These are phyloP conservation scores for Candida manassasensis DNA, from an alignment of 805 yeast species.

Conservation along the genomic window DNA sequence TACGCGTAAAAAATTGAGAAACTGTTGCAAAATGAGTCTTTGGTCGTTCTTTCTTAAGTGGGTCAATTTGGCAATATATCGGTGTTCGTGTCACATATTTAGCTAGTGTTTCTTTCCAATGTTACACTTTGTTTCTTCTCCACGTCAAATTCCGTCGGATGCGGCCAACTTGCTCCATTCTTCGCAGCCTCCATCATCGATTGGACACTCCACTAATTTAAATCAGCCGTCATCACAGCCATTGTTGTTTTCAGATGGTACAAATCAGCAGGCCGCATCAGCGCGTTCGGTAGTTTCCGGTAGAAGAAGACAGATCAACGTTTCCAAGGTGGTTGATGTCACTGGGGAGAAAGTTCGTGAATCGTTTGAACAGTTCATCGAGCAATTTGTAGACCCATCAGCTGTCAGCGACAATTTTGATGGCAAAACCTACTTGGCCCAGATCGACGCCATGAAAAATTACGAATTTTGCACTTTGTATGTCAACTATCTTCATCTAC, in stretches of 20 bases:
- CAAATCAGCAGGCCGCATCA: constrained; percentile 5
- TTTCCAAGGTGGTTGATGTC: constrained; percentile 82
- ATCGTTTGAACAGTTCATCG: constrained; percentile 80
- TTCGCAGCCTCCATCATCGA: constrained; percentile 41
- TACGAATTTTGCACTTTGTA: constrained; percentile 75
- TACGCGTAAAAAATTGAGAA: not conserved
- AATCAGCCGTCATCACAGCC: constrained; percentile 3
- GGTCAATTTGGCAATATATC: too few species aligned
- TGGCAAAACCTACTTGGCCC: constrained; percentile 68
- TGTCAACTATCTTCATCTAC: constrained; percentile 77
- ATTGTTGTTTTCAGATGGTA: constrained; percentile 8
- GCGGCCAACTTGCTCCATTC: constrained; percentile 37
- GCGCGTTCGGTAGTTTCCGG: constrained; percentile 18
- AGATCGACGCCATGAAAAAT: constrained; percentile 73
- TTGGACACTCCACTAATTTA: constrained; percentile 21
- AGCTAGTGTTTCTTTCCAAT: too few species aligned
- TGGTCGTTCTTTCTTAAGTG: not conserved
- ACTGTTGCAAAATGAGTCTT: not conserved
- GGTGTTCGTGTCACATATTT: too few species aligned
- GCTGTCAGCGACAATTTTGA: constrained; percentile 30
- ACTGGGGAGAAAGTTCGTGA: constrained; percentile 94
- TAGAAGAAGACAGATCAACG: constrained; percentile 58
- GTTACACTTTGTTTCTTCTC: constrained; percentile 35
- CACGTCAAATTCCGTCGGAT: constrained; percentile 40
- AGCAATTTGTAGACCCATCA: constrained; percentile 49